These are phyloP conservation scores for Croton laevigatus DNA, from an alignment of 441 rosid species.

Conservation along the genomic window DNA sequence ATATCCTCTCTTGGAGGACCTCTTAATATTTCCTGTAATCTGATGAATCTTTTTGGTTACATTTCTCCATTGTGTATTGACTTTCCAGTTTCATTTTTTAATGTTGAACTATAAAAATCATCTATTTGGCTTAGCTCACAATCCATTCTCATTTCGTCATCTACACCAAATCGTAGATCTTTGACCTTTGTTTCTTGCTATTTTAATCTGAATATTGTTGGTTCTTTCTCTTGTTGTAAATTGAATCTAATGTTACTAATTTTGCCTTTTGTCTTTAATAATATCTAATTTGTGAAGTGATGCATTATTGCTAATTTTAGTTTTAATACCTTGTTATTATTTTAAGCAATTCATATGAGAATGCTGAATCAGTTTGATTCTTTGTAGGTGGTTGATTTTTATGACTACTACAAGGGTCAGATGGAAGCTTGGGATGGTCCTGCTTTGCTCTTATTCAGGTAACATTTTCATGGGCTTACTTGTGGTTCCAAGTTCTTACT, in stretches of 20 bases:
- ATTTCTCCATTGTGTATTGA: background rate
- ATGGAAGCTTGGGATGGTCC: constrained; percentile 99
- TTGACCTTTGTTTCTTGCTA: background rate
- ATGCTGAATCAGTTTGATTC: constrained; percentile 20
- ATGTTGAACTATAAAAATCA: background rate
- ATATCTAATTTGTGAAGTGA: background rate
- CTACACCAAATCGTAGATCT: background rate
- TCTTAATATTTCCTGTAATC: background rate
- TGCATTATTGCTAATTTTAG: background rate
- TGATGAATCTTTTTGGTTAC: background rate
- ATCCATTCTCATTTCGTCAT: background rate
- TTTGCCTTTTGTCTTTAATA: background rate
- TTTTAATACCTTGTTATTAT: constrained; percentile 2
- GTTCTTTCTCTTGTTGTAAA: constrained; percentile 1
- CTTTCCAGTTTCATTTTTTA: background rate
- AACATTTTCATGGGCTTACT: constrained; percentile 21
- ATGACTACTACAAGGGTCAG: constrained; percentile 98
- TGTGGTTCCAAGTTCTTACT: background rate
- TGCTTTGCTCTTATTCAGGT: constrained; percentile 98
- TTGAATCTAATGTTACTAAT: background rate
- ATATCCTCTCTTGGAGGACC: background rate
- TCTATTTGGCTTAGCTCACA: background rate
- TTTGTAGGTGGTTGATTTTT: constrained; percentile 78
- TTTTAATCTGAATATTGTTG: background rate
- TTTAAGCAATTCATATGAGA: constrained; percentile 12